Evolutionary conservation across 345 rosid genomes (phyloP).

Genomic region (Erucastrum elatum): DNA sequence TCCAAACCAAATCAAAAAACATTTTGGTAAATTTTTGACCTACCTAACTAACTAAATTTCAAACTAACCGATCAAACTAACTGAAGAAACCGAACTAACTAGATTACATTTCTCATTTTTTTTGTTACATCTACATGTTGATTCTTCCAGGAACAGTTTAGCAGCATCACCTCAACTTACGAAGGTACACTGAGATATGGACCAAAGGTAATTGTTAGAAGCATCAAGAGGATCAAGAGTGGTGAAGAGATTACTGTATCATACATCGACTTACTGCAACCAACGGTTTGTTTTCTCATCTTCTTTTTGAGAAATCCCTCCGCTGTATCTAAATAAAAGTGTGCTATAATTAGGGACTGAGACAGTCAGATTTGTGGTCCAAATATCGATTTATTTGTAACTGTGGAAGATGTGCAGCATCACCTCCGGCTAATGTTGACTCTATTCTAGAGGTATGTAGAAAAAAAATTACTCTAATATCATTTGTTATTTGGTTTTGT

Average conservation of each 20-base stretch:
- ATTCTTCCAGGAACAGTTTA: not conserved
- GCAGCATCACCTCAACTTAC: not conserved
- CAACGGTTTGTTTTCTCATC: conserved; percentile 47
- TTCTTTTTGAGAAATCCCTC: not conserved
- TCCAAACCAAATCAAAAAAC: too few relatives aligned
- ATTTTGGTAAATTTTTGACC: too few relatives aligned
- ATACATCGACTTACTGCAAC: conserved; percentile 75
- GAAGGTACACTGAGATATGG: conserved; percentile 35
- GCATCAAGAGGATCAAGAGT: conserved; percentile 56
- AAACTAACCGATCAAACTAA: too few relatives aligned
- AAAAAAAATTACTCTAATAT: too few relatives aligned
- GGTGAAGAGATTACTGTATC: conserved; percentile 70
- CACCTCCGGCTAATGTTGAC: conserved; percentile 61
- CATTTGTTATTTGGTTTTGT: not conserved
- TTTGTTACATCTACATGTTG: too few relatives aligned
- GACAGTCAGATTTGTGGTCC: conserved; percentile 64
- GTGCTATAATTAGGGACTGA: conserved; percentile 46
- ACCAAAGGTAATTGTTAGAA: conserved; percentile 60
- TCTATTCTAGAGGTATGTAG: conserved; percentile 53
- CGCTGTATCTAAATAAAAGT: not conserved
- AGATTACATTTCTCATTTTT: not conserved
- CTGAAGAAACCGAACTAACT: too few relatives aligned
- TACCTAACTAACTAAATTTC: too few relatives aligned
- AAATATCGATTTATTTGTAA: conserved; percentile 68
- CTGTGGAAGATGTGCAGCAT: conserved; percentile 61